Base-by-base conservation (phyloP, 1,139 yeast species). In the Eremothecium cymbalariae region DNA sequence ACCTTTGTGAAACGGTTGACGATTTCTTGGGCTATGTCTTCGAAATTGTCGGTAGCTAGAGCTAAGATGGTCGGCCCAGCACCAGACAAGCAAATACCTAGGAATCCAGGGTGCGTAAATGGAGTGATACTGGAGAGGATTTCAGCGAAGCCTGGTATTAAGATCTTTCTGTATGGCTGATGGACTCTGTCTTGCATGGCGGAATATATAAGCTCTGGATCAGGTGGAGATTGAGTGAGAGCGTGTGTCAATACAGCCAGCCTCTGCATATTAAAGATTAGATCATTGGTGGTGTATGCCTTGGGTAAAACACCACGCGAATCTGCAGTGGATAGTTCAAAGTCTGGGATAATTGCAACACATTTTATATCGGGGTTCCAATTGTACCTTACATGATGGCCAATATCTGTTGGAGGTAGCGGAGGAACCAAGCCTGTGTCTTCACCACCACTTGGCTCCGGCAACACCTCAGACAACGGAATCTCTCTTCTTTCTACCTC, bases 41-140 rank as follows among this genome's bases (percentile, higher is more conserved):
- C 95, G 52, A 76, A 90, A 53, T 83, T 80, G 12, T 73, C 80
- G 4, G 95, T 86, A 8, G 98, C 98, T 45, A 90, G 70, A 36
- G 95, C 94, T 48, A 90, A 67, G 38, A 90, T 88, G 14, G 98
- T 90, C 36, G 98, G 98, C 1, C 98, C 98, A 4, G 98, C 98
- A 34, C 98, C 98, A 13, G 95, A 82, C 38, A 90, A 69, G 59
- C 98, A 90, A 48, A 90, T 85, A 33, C 98, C 98, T 45, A 93
- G 69, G 31, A 88, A 69, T 2, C 96, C 96, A 1, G 79, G 79
- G 56, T 83, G 83, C 4, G 83, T 67, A 25, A 72, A 68, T 22
- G 97, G 97, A 1, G 93, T 84, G 36, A 88, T 77, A 11, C 81
- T 70, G n/a, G 74, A 65, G 48, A 90, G 69, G 27, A 90, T 86